Evolutionary conservation across 2,329 filamentous ascomycete species (phyloP).

Genomic region (Sporothrix globosa): DNA sequence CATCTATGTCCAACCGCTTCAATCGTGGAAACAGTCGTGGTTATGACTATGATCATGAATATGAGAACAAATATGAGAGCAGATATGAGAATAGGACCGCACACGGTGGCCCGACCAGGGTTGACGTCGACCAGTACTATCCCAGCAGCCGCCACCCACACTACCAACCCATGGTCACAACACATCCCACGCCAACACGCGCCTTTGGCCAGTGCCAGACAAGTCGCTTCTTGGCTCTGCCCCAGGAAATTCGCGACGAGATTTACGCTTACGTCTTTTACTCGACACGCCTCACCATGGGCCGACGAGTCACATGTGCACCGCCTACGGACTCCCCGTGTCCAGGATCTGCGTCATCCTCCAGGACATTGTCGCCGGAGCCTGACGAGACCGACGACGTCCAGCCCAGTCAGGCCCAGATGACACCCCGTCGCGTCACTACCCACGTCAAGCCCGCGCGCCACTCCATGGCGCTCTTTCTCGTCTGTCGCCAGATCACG

Average conservation of each 20-base stretch:
- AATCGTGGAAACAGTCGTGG: background rate
- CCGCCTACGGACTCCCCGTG: background rate
- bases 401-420: background rate
- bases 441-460: conserved; percentile 34
- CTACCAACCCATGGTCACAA: background rate
- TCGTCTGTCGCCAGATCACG: conserved; percentile 36
- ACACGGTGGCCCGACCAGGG: background rate
- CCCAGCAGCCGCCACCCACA: background rate
- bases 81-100: background rate
- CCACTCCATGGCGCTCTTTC: conserved; percentile 36
- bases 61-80: background rate
- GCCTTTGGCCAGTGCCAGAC: conserved; percentile 12
- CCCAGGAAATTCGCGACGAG: conserved; percentile 36
- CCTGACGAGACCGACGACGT: background rate
- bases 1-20: background rate
- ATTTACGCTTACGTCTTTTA: conserved; percentile 36
- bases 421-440: conserved; percentile 14
- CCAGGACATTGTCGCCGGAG: conserved; percentile 4
- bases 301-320: conserved; percentile 34
- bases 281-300: conserved; percentile 36
- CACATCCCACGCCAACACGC: background rate
- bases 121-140: background rate
- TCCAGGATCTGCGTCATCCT: background rate
- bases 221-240: conserved; percentile 34
- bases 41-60: background rate